Percentiles rank a stretch among this genome's conserved stretches.
phyloP scores from a whole-genome alignment of 306 rosid species.

The Vigna reflexopilosa region DNA sequence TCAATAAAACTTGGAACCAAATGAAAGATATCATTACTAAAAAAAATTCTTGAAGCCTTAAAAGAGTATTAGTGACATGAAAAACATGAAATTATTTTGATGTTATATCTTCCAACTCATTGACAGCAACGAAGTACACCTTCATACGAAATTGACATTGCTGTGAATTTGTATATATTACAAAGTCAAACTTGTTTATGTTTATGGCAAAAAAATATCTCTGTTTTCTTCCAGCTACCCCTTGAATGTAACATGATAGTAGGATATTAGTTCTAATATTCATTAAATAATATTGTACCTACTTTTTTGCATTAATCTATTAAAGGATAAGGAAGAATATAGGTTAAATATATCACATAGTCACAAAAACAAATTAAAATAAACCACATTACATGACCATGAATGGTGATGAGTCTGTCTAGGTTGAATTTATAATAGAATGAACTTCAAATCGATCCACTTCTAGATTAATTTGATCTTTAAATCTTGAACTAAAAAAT shows the following conservation, averaged over 20 bases:
- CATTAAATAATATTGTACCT: background rate
- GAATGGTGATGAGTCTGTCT: no score
- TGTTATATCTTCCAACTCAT: constrained; percentile 35
- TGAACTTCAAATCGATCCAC: no score
- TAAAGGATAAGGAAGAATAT: background rate
- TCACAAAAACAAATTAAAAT: background rate
- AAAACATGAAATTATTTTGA: background rate
- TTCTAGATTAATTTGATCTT: no score
- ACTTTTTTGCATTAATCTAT: background rate
- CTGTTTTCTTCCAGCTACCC: no score
- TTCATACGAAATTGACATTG: constrained; percentile 28
- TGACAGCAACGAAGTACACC: constrained; percentile 41
- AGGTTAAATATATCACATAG: background rate
- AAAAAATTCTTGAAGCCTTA: no score
- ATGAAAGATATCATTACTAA: no score
- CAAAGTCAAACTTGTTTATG: no score
- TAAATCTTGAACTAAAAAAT: no score
- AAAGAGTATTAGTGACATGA: background rate
- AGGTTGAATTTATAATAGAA: no score
- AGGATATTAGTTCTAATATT: background rate
- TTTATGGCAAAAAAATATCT: no score
- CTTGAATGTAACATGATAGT: background rate
- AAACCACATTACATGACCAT: background rate
- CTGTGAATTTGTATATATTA: constrained; percentile 4
- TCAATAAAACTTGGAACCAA: no score